Conservation (phyloP, 1,284 basidiomycete species). For the Tetrapyrgos nigripes region DNA sequence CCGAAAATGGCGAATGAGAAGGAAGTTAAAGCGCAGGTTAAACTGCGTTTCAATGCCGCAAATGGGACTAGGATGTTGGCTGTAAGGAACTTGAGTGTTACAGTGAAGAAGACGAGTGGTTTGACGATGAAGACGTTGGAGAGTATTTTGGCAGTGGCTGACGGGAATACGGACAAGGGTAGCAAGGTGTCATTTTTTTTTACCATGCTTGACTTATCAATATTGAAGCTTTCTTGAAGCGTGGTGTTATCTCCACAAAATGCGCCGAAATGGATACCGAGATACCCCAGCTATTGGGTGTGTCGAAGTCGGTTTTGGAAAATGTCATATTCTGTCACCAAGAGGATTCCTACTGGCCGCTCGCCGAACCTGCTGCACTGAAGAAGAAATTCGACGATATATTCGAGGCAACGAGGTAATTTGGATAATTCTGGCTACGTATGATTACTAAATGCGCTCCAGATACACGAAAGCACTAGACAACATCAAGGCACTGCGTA, state of each 20-base stretch:
- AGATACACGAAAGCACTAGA: constrained; percentile 98
- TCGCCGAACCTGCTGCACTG: constrained; percentile 88
- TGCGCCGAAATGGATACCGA: constrained; percentile 97
- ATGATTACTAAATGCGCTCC: constrained; percentile 8
- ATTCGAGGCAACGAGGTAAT: constrained; percentile 94
- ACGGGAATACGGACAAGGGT: constrained; percentile 69
- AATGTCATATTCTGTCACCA: constrained; percentile 99
- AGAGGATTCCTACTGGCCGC: constrained; percentile 98
- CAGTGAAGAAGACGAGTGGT: constrained; percentile 86
- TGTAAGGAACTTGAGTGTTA: constrained; percentile 92
- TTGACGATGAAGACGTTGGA: constrained; percentile 99
- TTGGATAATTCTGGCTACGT: not conserved
- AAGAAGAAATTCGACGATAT: constrained; percentile 99
- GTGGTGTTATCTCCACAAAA: constrained; percentile 92
- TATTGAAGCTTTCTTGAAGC: constrained; percentile 47
- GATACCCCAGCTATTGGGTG: constrained; percentile 92
- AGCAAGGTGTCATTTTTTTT: constrained; percentile 65
- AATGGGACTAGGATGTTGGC: constrained; percentile 92
- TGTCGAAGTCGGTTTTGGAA: constrained; percentile 96
- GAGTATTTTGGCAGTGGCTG: constrained; percentile 83
- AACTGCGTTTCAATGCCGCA: constrained; percentile 91
- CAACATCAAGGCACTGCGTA: constrained; percentile 88
- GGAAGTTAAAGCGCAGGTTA: constrained; percentile 98
- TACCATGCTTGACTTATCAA: not conserved
- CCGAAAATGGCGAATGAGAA: constrained; percentile 99